A percentile compares a stretch with the other conserved stretches of the same genome.
These are phyloP conservation scores for Irpex lacteus DNA, from an alignment of 1,284 basidiomycete species.

Conservation along the genomic window DNA sequence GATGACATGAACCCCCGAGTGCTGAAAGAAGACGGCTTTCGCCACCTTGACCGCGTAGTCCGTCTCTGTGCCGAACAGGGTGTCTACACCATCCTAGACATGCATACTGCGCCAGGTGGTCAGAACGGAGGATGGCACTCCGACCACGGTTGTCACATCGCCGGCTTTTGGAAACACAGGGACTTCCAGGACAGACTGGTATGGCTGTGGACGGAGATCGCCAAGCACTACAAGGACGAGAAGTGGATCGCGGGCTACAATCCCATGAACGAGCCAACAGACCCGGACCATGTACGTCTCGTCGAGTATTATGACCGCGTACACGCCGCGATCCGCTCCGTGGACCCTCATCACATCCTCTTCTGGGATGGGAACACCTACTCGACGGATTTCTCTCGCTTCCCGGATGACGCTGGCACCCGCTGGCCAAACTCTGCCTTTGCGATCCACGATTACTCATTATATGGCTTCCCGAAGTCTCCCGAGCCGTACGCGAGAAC, in stretches of 20 bases:
- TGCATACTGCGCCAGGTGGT: conserved; percentile 61
- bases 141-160: conserved; percentile 52
- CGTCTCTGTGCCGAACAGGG: conserved; percentile 54
- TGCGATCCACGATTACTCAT: conserved; percentile 73
- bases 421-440: conserved; percentile 69
- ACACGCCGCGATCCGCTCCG: conserved; percentile 58
- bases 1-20: conserved; percentile 67
- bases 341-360: conserved; percentile 66
- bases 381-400: conserved; percentile 71
- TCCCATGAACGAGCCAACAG: conserved; percentile 75
- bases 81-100: conserved; percentile 60
- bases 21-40: conserved; percentile 58
- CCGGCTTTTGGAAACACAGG: conserved; percentile 70
- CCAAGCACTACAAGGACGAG: conserved; percentile 62
- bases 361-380: conserved; percentile 76
- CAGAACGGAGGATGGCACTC: conserved; percentile 58
- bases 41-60: conserved; percentile 61
- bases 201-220: conserved; percentile 70
- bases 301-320: conserved; percentile 63
- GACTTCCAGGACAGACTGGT: conserved; percentile 74
- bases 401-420: conserved; percentile 50
- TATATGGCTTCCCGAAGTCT: conserved; percentile 68
- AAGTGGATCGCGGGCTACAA: conserved; percentile 72
- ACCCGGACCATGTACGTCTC: conserved; percentile 49
- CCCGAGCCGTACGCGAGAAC: conserved; percentile 55